phyloP scores from a whole-genome alignment of 805 yeast species.

The Candida orba region DNA sequence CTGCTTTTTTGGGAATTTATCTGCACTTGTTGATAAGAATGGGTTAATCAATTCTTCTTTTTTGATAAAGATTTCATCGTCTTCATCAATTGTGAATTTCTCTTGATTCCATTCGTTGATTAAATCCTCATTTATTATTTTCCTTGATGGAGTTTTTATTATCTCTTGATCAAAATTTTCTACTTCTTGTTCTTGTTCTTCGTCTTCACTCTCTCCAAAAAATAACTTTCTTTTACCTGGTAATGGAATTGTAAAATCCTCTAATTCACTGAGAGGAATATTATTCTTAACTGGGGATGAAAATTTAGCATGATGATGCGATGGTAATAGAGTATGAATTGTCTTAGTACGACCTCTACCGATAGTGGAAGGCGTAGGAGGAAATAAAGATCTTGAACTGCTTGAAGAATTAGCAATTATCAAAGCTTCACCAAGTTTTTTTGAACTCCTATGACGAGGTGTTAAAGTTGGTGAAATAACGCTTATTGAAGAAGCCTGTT shows the following conservation, averaged over 20 bases:
- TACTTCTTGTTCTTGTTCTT: constrained; percentile 15
- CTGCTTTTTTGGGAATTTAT: not conserved
- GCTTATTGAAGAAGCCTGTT: constrained; percentile 4
- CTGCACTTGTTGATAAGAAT: constrained; percentile 10
- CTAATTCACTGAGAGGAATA: too few species aligned
- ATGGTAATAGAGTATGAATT: too few species aligned
- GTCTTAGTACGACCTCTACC: constrained; percentile 23
- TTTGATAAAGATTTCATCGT: constrained; percentile 15
- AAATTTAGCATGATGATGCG: too few species aligned
- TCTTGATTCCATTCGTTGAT: constrained; percentile 28
- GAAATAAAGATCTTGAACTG: constrained; percentile 20
- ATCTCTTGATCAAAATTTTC: constrained; percentile 8
- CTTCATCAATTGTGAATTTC: constrained; percentile 11
- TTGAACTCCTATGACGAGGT: constrained; percentile 16
- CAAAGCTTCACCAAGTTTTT: constrained; percentile 13
- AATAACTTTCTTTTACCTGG: constrained; percentile 19
- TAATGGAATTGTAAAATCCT: not conserved
- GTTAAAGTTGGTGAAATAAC: constrained; percentile 19
- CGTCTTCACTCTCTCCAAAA: constrained; percentile 11
- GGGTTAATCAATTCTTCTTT: constrained; percentile 16
- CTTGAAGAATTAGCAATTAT: constrained; percentile 1
- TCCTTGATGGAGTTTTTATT: constrained; percentile 28
- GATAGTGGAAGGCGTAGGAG: constrained; percentile 25
- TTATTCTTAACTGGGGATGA: too few species aligned
- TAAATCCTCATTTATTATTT: constrained; percentile 26